Conservation (phyloP, 345 rosid species). For the Citrus maxima region DNA sequence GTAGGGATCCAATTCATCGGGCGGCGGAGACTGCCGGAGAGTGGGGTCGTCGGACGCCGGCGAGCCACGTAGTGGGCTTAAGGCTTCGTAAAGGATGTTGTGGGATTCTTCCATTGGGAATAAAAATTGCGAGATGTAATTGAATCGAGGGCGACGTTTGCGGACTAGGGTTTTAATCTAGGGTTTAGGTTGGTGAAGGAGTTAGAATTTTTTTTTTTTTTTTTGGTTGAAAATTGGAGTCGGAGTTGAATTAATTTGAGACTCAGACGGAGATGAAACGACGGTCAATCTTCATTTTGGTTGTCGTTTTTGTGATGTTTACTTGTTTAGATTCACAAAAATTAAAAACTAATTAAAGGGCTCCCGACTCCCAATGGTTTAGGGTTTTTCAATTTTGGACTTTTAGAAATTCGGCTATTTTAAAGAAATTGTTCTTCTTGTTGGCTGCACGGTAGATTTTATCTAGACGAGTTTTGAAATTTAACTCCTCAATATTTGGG, state of each 20-base stretch:
- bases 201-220: no score
- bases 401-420: no score
- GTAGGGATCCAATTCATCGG: constrained; percentile 37
- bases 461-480: no score
- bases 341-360: not conserved
- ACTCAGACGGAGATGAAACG: not conserved
- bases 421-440: no score
- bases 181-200: not conserved
- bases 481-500: no score
- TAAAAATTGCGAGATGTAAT: not conserved
- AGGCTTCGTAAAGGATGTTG: constrained; percentile 52
- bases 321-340: no score
- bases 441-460: no score
- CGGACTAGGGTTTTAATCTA: not conserved
- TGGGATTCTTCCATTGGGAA: constrained; percentile 34
- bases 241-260: no score
- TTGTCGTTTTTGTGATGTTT: not conserved
- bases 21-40: constrained; percentile 15
- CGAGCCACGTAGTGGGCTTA: constrained; percentile 39
- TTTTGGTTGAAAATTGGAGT: no score
- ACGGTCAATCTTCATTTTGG: not conserved
- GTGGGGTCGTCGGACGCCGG: constrained; percentile 7
- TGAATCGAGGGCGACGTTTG: not conserved
- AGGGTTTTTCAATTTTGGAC: no score
- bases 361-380: no score